Conservation (phyloP, 2,329 filamentous ascomycete species). For the Arthrobotrys entomopaga region DNA sequence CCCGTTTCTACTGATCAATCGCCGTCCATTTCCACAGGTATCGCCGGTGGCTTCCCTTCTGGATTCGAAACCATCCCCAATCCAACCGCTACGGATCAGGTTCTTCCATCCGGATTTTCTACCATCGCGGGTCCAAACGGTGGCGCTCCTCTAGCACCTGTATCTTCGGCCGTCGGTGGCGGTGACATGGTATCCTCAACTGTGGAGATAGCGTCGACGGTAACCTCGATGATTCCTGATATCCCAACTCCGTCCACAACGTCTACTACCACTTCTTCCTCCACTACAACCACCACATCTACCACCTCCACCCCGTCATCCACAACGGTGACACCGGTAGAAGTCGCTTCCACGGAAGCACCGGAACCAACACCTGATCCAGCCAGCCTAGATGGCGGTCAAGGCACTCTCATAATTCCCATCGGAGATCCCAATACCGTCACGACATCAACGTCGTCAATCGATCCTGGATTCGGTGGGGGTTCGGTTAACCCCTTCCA, state of each 20-base stretch:
- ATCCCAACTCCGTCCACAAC: not conserved
- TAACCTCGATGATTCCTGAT: not conserved
- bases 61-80: slow-evolving; percentile 5
- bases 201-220: not conserved
- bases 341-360: slow-evolving; percentile 1
- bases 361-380: not conserved
- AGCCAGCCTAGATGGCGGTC: not conserved
- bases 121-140: slow-evolving; percentile 28
- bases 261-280: not conserved
- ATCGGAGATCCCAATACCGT: slow-evolving; percentile 22
- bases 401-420: slow-evolving; percentile 33
- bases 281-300: not conserved
- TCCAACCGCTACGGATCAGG: not conserved
- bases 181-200: not conserved
- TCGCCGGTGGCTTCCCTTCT: not conserved
- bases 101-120: slow-evolving; percentile 35
- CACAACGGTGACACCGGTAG: not conserved
- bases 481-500: slow-evolving; percentile 24
- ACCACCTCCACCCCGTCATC: slow-evolving; percentile 2
- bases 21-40: no score
- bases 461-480: slow-evolving; percentile 41
- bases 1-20: not conserved
- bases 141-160: no score
- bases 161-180: not conserved
- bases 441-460: not conserved